Evolutionary conservation across 2,329 filamentous ascomycete genomes (phyloP), one percentile per base, ranked within the genome.

Genomic region (Aureobasidium sp.): DNA sequence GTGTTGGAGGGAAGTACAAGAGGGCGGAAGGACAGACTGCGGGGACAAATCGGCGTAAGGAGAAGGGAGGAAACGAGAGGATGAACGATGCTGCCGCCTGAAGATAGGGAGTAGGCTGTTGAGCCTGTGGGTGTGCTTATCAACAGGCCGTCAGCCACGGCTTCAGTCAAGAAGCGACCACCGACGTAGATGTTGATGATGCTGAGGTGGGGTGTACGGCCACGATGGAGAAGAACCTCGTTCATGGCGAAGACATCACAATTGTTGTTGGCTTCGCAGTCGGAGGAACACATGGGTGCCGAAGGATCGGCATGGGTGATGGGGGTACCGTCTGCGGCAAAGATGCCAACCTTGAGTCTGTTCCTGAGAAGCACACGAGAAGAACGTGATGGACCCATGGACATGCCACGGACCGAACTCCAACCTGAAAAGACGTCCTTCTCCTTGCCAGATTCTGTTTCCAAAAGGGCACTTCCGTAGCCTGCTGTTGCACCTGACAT

Each of bases 21-120:
- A 1, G 94, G 94, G 4, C 94, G 84, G 76, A 99, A 99, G 64
- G 89, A 94, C 7, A 99, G 81, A 68, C 90, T 95, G 62, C 94
- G 86, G 0, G 94, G 90, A 71, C 92, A 97, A 70, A 99, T 97
- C 29, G 94, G 92, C 0, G 94, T 99, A 61, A 99, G 83, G 30
- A 97, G 84, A 14, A 97, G 81, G 1, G 90, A 90, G 41, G 90
- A 88, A 3, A 97, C 93, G 2, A 97, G 82, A 0, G 94, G 94
- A 72, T 99, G 94, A 44, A 97, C 89, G 67, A 99, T 97, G 67
- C 88, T 90, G 1, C 94, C 94, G 3, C 94, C 94, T 3, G 88
- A 89, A 66, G 89, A 94, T n/a, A 99, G 81, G 63, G 89, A 94
- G 77, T 99, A 99, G 0, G 94, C 94, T 0, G 94, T 99, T 44